Conservation (phyloP, 129 eudicot species). For the Arctium minus region DNA sequence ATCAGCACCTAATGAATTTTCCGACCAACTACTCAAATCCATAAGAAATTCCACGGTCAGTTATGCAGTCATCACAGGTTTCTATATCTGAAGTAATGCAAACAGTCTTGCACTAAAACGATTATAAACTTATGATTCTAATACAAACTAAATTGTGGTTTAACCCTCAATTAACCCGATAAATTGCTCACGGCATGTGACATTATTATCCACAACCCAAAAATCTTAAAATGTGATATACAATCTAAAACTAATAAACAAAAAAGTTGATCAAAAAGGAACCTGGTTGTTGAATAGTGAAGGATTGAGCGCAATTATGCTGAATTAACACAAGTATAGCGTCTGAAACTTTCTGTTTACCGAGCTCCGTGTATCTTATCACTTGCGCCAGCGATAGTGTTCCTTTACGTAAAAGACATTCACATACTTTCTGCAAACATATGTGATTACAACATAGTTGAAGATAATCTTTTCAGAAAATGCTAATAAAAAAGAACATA, state of each 20-base stretch:
- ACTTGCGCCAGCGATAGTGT: conserved; percentile 45
- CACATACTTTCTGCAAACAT: conserved; percentile 76
- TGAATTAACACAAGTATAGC: conserved; percentile 67
- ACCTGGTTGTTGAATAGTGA: conserved; percentile 69
- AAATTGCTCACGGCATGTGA: background rate
- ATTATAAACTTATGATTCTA: background rate
- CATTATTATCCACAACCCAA: background rate
- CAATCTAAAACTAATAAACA: background rate
- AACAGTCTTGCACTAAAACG: background rate
- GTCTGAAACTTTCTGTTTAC: conserved; percentile 49
- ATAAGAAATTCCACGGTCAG: background rate
- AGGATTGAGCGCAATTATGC: conserved; percentile 94
- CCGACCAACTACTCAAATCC: background rate
- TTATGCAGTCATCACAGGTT: background rate
- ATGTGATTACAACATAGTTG: background rate
- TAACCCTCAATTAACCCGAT: background rate
- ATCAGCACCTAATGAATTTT: background rate
- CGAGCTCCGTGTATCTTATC: conserved; percentile 50
- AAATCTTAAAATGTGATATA: background rate
- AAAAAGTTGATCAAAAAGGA: background rate
- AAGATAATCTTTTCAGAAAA: background rate
- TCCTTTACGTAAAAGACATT: conserved; percentile 79
- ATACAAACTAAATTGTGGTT: background rate
- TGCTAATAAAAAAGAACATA: background rate
- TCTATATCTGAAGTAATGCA: background rate